Base-by-base conservation (phyloP, 2,329 filamentous ascomycete genomes). In the Claviceps citrina region DNA sequence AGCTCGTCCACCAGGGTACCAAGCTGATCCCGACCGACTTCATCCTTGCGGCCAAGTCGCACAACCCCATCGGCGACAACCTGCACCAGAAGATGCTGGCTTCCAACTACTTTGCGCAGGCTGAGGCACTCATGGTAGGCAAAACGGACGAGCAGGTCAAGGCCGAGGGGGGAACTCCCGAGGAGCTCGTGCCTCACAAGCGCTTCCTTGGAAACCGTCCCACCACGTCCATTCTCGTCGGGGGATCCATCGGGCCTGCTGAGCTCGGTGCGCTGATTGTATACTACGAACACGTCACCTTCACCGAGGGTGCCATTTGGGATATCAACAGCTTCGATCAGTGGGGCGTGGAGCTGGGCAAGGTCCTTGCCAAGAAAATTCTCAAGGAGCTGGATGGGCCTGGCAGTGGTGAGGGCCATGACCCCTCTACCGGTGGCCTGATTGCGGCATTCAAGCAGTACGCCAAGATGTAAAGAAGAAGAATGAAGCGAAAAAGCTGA, bases 251-350 rank as follows among this genome's bases (percentile, higher is more conserved):
- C 59, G 94, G 91, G 15, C 91, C 91, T 7, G 84, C 80, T 32
- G 86, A 93, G 54, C 76, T 98, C 36, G 91, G 91, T 57, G 89
- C 91, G 3, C 67, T 98, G 53, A 98, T 98, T 53, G 89, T 86
- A 49, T 98, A 96, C 74, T 98, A 98, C 65, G 91, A 98, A 73
- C 91, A 98, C 67, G 67, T 96, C 46, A 96, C 91, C 42, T 98
- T 98, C 64, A 93, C 84, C 28, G 91, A 98, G 68, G 91, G 91
- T 54, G 89, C 87, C 39, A 72, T 98, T 59, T 98, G 91, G 91
- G 93, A 96, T 68, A 94, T 98, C 71, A 98, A 98, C 76, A 86
- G 81, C 56, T 98, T 96, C 59, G 91, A 98, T 67, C 91, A 98
- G 71, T 98, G 91, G 91, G 91, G 91, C 66, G 91, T 98, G 33